These are phyloP conservation scores for Earliella scabrosa DNA, from an alignment of 1,284 basidiomycete genomes.

Conservation along the genomic window DNA sequence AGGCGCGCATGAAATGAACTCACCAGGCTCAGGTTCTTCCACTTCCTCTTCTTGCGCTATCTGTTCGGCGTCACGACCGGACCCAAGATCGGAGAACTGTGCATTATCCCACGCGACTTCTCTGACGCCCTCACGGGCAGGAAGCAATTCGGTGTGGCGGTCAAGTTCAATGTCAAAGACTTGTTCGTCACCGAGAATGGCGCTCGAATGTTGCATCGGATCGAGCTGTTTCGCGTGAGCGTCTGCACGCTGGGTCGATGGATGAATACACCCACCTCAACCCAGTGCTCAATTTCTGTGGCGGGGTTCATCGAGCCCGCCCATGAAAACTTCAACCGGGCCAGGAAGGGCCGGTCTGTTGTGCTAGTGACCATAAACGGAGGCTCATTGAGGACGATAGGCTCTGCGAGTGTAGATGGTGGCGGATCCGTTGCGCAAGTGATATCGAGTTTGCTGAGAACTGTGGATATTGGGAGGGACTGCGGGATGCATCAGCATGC, in stretches of 20 bases:
- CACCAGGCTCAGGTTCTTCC: constrained; percentile 23
- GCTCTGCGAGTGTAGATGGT: constrained; percentile 37
- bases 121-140: constrained; percentile 33
- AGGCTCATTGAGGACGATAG: constrained; percentile 45
- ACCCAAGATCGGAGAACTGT: not conserved
- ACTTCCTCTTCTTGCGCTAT: constrained; percentile 8
- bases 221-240: constrained; percentile 67
- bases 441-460: constrained; percentile 56
- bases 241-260: too few relatives aligned
- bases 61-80: not conserved
- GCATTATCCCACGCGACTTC: constrained; percentile 29
- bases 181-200: constrained; percentile 69
- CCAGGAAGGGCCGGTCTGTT: constrained; percentile 65
- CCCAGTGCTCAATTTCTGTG: constrained; percentile 71
- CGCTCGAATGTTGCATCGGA: constrained; percentile 47
- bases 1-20: not conserved
- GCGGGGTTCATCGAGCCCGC: constrained; percentile 42
- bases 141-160: constrained; percentile 56
- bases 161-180: constrained; percentile 75
- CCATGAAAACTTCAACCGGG: constrained; percentile 61
- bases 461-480: constrained; percentile 57
- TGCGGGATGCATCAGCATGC: constrained; percentile 27
- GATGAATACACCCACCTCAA: constrained; percentile 64
- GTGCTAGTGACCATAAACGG: constrained; percentile 65
- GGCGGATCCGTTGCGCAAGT: constrained; percentile 46